Conservation (phyloP, 768 basidiomycete species). For the Boletus rubroflammeus region DNA sequence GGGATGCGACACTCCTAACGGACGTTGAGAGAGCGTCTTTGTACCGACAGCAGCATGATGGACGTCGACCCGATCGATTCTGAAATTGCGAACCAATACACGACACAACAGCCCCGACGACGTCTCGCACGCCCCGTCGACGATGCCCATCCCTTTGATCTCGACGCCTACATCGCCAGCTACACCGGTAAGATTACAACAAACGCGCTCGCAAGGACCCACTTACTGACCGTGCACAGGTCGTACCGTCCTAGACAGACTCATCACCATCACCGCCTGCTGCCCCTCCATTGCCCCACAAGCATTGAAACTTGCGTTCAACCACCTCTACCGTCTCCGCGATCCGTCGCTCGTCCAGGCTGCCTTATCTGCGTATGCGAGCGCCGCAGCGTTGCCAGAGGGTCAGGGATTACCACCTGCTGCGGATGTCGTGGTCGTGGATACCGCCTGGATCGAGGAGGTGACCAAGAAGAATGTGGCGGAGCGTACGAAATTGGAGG, state of each 20-base stretch:
- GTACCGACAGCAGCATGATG: constrained; percentile 17
- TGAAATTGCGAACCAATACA: constrained; percentile 18
- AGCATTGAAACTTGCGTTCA: constrained; percentile 64
- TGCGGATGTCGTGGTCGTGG: constrained; percentile 48
- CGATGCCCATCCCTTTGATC: constrained; percentile 82
- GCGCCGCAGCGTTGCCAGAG: constrained; percentile 28
- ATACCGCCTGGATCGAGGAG: constrained; percentile 74
- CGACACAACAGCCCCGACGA: constrained; percentile 11
- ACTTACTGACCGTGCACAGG: constrained; percentile 39
- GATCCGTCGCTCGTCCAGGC: constrained; percentile 61
- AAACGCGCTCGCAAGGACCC: neutral
- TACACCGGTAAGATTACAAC: constrained; percentile 60
- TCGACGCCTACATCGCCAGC: constrained; percentile 72
- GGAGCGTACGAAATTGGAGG: constrained; percentile 83
- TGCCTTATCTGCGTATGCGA: constrained; percentile 54
- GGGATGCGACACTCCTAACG: neutral
- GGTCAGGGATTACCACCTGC: constrained; percentile 43
- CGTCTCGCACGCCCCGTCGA: constrained; percentile 50
- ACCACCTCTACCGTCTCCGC: constrained; percentile 61
- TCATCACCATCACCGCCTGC: constrained; percentile 60
- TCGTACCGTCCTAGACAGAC: constrained; percentile 70
- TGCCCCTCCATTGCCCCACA: constrained; percentile 71
- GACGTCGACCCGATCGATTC: constrained; percentile 29
- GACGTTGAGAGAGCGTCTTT: neutral
- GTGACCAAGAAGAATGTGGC: constrained; percentile 58